A percentile compares a stretch with the other conserved stretches of the same genome.
Evolutionary conservation across 768 basidiomycete genomes (phyloP).

Genomic region (Chalciporus chontae): DNA sequence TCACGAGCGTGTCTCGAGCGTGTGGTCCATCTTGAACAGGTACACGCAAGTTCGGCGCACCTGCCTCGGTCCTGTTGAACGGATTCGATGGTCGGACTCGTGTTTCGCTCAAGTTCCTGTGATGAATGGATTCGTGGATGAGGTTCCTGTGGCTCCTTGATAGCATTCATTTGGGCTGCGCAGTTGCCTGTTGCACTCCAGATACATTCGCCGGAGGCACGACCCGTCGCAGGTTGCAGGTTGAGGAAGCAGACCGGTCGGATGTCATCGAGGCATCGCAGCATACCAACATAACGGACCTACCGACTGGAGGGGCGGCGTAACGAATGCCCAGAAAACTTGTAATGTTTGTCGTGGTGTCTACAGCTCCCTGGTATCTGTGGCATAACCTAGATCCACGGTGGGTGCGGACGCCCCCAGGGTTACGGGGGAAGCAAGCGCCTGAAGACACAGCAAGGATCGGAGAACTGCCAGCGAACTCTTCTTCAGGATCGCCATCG

Average conservation of each 20-base stretch:
- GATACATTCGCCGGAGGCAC: constrained; percentile 15
- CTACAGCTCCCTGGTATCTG: constrained; percentile 27
- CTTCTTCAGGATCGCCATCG: too few species aligned
- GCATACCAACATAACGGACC: not conserved
- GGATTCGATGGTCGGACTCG: too few species aligned
- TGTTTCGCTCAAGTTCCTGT: constrained; percentile 3
- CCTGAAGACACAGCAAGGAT: too few species aligned
- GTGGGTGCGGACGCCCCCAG: constrained; percentile 1
- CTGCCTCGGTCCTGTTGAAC: constrained; percentile 36
- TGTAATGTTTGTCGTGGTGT: constrained; percentile 19
- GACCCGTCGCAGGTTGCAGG: constrained; percentile 24
- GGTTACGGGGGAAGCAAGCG: too few species aligned
- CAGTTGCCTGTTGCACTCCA: constrained; percentile 26
- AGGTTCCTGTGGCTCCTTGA: constrained; percentile 11
- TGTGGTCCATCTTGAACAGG: constrained; percentile 25
- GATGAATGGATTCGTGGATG: constrained; percentile 7
- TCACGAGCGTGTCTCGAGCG: constrained; percentile 34
- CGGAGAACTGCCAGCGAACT: too few species aligned
- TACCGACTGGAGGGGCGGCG: constrained; percentile 48
- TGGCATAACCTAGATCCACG: constrained; percentile 30
- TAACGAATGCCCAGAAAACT: constrained; percentile 36
- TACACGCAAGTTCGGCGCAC: constrained; percentile 33
- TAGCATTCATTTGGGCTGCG: constrained; percentile 26
- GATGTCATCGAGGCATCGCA: not conserved
- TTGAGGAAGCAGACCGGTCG: constrained; percentile 3